Base-by-base conservation (phyloP, 345 rosid genomes). In the Syzygium aromaticum region DNA sequence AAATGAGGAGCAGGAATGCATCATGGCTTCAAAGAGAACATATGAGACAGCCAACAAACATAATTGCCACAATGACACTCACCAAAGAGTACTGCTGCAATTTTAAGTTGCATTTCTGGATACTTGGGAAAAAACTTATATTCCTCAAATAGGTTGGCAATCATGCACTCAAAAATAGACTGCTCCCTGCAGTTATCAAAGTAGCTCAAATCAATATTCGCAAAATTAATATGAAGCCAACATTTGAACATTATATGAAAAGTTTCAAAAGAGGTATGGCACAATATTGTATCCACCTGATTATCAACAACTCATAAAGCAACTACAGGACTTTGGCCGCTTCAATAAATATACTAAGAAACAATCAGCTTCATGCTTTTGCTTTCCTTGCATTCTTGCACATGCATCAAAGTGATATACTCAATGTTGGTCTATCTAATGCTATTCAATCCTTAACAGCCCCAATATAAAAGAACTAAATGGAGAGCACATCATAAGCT, bases 61-160 rank as follows among this genome's bases (percentile, higher is more conserved):
- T 11, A 14, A 13, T 67, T 63, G 17, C 83, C 46, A n/a, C 63
- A 38, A 61, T 10, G 80, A 63, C 25, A 86, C 90, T 84, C 54
- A 98, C 99, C 99, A 89, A 98, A 95, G 84, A 98, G 96, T 85
- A 98, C 91, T 38, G 99, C 97, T 54, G 99, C 98, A 87, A 95
- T 95, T 92, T 92, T 96, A 80, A 98, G 96, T 90, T 98, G 99
- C 89, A 95, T 94, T 90, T 98, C 99, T 5, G 99, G 99, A 92
- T 96, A 98, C 89, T 96, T 98, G 77, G 98, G 98, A 89, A 98
- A 98, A 91, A 96, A 98, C 22, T 93, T 95, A 91, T 98, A 96
- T 87, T 98, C 99, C 92, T 98, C 99, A 53, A 98, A 98, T 56
- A 98, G 94, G 92, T 98, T 96, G 46, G 91, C 98, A 91, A 98